Evolutionary conservation across 1,284 basidiomycete genomes (phyloP).

Genomic region (Kwoniella shivajii): DNA sequence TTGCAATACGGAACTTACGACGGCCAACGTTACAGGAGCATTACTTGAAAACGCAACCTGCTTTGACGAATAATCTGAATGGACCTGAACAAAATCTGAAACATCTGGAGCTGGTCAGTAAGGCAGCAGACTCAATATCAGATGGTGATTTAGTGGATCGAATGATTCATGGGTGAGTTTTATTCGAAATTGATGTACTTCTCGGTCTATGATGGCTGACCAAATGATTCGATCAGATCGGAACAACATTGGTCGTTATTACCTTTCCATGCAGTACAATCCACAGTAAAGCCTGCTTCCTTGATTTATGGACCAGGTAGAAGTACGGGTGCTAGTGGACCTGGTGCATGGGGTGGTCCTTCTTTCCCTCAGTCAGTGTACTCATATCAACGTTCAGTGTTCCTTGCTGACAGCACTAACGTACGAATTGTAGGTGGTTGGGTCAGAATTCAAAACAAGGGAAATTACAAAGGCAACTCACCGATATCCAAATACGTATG

Average conservation of each 20-base stretch:
- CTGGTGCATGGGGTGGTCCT: conserved; percentile 64
- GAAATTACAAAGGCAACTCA: conserved; percentile 77
- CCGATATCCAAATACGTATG: conserved; percentile 94
- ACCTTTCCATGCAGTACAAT: conserved; percentile 89
- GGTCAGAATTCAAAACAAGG: conserved; percentile 93
- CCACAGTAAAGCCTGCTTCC: conserved; percentile 81
- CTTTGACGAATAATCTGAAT: conserved; percentile 60
- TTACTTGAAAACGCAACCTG: conserved; percentile 80
- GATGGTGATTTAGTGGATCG: conserved; percentile 94
- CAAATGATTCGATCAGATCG: conserved; percentile 58
- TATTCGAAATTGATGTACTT: neutral
- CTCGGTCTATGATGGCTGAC: neutral
- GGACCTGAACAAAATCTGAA: conserved; percentile 70
- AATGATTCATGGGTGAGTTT: conserved; percentile 84
- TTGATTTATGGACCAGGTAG: conserved; percentile 68
- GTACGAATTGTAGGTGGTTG: conserved; percentile 70
- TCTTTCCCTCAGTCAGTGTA: conserved; percentile 75
- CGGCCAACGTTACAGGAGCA: conserved; percentile 67
- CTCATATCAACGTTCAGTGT: neutral
- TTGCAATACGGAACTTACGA: neutral
- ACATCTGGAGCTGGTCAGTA: conserved; percentile 78
- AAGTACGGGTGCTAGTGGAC: conserved; percentile 22
- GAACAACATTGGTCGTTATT: conserved; percentile 97
- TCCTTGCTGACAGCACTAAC: neutral
- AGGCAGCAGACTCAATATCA: conserved; percentile 86